Evolutionary conservation across 768 basidiomycete species (phyloP).

Genomic region (Russula brevipes): DNA sequence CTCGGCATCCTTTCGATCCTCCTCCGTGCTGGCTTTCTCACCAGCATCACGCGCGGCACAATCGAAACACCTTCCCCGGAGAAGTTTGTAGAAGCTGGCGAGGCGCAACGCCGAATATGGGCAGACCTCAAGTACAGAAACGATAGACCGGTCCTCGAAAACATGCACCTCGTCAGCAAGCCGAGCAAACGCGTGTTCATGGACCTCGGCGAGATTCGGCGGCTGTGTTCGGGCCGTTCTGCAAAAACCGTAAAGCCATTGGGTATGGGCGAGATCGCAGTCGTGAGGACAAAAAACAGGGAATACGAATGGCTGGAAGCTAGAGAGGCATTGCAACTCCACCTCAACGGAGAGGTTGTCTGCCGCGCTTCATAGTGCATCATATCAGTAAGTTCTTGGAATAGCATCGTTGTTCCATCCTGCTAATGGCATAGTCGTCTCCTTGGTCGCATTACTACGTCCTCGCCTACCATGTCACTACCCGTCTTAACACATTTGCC

Average conservation of each 20-base stretch:
- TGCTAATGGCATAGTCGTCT: not conserved
- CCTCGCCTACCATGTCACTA: not conserved
- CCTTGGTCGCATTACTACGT: not conserved
- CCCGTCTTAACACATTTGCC: not conserved
- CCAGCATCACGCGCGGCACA: slow-evolving; percentile 76
- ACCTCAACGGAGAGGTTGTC: slow-evolving; percentile 78
- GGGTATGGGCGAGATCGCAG: slow-evolving; percentile 88
- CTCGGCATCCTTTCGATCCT: slow-evolving; percentile 90
- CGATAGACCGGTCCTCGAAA: slow-evolving; percentile 73
- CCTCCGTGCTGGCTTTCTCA: slow-evolving; percentile 84
- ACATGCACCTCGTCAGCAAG: slow-evolving; percentile 78
- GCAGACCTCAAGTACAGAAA: slow-evolving; percentile 91
- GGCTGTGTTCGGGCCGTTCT: slow-evolving; percentile 76
- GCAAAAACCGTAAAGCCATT: slow-evolving; percentile 78
- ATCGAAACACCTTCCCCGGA: slow-evolving; percentile 56
- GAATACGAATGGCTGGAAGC: slow-evolving; percentile 88
- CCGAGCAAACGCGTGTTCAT: slow-evolving; percentile 80
- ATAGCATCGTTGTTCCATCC: not conserved
- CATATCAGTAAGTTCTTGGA: too few relatives aligned
- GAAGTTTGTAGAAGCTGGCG: slow-evolving; percentile 52
- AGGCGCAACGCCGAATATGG: slow-evolving; percentile 81
- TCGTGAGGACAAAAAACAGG: slow-evolving; percentile 66
- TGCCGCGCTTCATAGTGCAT: slow-evolving; percentile 52
- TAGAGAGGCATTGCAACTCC: slow-evolving; percentile 79
- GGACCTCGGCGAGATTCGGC: slow-evolving; percentile 62